Percentiles rank a stretch among this genome's conserved stretches.
These are phyloP conservation scores for Mycena amicta DNA, from an alignment of 768 basidiomycete genomes.

Conservation along the genomic window DNA sequence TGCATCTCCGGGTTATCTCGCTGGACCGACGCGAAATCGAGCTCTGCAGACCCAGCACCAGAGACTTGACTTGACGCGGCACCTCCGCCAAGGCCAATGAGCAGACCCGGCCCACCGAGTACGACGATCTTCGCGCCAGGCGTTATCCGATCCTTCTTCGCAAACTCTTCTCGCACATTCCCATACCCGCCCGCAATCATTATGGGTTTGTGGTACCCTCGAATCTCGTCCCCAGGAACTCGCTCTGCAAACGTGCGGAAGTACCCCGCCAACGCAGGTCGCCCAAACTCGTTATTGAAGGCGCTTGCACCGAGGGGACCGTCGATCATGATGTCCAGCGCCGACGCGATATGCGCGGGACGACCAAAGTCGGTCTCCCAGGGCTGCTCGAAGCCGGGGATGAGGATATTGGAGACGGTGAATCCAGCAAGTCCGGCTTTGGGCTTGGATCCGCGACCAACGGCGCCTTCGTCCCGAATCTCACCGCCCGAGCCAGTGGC, in stretches of 20 bases:
- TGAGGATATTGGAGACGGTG: constrained; percentile 90
- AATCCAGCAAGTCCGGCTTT: constrained; percentile 95
- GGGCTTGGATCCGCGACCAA: constrained; percentile 92
- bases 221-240: constrained; percentile 64
- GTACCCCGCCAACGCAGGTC: constrained; percentile 90
- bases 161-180: constrained; percentile 83
- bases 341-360: constrained; percentile 88
- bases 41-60: constrained; percentile 86
- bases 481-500: constrained; percentile 98
- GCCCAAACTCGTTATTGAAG: constrained; percentile 98
- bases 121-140: constrained; percentile 89
- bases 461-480: constrained; percentile 96
- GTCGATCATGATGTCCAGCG: constrained; percentile 96
- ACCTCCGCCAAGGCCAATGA: constrained; percentile 96
- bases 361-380: constrained; percentile 96
- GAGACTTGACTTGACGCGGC: constrained; percentile 94
- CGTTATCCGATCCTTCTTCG: constrained; percentile 74
- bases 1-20: constrained; percentile 99
- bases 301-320: constrained; percentile 93
- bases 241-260: constrained; percentile 93
- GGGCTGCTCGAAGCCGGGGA: constrained; percentile 88
- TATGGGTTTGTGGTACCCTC: constrained; percentile 99
- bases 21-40: constrained; percentile 98
- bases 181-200: constrained; percentile 99
- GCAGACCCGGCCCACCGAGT: constrained; percentile 91